Evolutionary conservation across 805 yeast species (phyloP).

Genomic region (Barnettozyma sp.): DNA sequence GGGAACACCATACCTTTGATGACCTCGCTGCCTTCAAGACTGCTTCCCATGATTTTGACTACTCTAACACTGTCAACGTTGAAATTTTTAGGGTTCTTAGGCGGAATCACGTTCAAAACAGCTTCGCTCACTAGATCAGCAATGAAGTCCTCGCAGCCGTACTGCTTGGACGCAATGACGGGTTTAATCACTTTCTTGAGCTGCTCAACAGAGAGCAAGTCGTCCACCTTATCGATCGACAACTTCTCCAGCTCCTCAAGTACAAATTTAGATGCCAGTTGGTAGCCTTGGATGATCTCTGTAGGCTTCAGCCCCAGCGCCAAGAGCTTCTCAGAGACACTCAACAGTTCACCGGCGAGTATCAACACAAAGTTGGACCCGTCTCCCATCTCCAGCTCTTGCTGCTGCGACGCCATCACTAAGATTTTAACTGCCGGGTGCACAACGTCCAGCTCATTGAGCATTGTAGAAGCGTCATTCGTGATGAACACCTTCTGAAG

Average conservation of each 20-base stretch:
- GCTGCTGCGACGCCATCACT: constrained; percentile 96
- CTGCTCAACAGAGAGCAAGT: constrained; percentile 46
- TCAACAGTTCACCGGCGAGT: constrained; percentile 87
- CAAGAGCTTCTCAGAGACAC: constrained; percentile 78
- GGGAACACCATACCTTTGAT: constrained; percentile 98
- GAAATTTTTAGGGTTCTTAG: constrained; percentile 53
- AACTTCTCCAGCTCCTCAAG: constrained; percentile 59
- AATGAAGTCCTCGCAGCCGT: constrained; percentile 76
- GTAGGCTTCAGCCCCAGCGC: constrained; percentile 83
- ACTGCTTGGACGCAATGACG: constrained; percentile 89
- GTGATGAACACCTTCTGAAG: constrained; percentile 83
- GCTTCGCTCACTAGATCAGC: constrained; percentile 81
- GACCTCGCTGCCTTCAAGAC: constrained; percentile 66
- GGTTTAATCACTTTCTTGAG: constrained; percentile 72
- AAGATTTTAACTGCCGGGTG: constrained; percentile 96
- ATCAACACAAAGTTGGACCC: constrained; percentile 87
- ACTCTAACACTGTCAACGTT: constrained; percentile 93
- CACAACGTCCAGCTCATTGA: constrained; percentile 85
- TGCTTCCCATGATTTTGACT: constrained; percentile 93
- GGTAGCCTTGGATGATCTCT: constrained; percentile 90
- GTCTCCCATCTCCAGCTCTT: constrained; percentile 96
- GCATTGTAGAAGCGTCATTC: constrained; percentile 97
- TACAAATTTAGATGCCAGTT: constrained; percentile 75
- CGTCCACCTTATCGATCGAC: constrained; percentile 54
- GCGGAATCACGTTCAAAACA: constrained; percentile 69